A percentile compares a stretch with the other conserved stretches of the same genome.
Evolutionary conservation across 768 basidiomycete species (phyloP).

Genomic region (Termitomyces sp.): DNA sequence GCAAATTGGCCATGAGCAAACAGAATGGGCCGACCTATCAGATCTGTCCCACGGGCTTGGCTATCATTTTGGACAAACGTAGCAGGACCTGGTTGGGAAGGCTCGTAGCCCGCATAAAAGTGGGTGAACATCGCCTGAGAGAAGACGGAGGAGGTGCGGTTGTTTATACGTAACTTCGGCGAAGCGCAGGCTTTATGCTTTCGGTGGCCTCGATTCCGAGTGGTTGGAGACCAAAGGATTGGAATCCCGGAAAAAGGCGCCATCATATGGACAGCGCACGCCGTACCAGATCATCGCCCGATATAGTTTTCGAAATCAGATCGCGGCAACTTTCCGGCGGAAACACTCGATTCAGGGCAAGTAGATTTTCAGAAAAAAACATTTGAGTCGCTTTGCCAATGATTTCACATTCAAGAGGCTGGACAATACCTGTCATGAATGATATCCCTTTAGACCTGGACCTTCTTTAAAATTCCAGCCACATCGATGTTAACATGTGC

Average conservation of each 20-base stretch:
- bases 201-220: constrained; percentile 6
- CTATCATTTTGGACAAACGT: background rate
- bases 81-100: constrained; percentile 7
- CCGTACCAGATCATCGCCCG: constrained; percentile 3
- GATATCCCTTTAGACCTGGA: background rate
- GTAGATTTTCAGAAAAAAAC: background rate
- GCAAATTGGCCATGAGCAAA: constrained; percentile 60
- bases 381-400: background rate
- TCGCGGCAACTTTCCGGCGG: constrained; percentile 8
- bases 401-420: background rate
- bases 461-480: background rate
- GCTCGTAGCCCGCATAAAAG: constrained; percentile 10
- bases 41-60: constrained; percentile 21
- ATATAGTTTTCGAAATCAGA: constrained; percentile 4
- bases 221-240: constrained; percentile 7
- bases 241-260: constrained; percentile 18
- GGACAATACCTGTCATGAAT: background rate
- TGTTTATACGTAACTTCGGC: background rate
- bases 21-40: constrained; percentile 48
- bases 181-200: constrained; percentile 11
- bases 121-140: constrained; percentile 12
- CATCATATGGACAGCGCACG: constrained; percentile 3
- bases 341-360: background rate
- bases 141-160: background rate
- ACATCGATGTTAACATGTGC: background rate